Conservation (phyloP, 352 stramenopile species). For the Bremia lactucae region DNA sequence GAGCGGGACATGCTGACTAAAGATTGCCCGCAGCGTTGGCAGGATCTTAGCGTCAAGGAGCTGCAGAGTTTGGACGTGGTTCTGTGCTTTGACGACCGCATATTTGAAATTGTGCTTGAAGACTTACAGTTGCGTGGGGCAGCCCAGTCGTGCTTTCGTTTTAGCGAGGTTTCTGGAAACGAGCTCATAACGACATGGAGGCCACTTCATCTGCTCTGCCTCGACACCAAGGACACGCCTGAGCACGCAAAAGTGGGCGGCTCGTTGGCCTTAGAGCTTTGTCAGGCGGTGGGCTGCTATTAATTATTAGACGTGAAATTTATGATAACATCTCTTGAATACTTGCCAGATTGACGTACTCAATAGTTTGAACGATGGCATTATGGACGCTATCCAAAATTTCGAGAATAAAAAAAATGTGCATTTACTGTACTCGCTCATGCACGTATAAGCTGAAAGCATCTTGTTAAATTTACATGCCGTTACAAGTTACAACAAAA, state of each 20-base stretch:
- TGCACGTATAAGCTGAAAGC: constrained; percentile 38
- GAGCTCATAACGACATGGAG: constrained; percentile 38
- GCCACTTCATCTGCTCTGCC: constrained; percentile 73
- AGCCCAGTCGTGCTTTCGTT: neutral
- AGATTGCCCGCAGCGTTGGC: constrained; percentile 72
- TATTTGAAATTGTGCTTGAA: constrained; percentile 84
- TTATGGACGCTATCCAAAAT: constrained; percentile 40
- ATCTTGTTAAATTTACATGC: too few relatives aligned
- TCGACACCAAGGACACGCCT: constrained; percentile 83
- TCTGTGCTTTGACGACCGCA: constrained; percentile 86
- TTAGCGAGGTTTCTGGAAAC: constrained; percentile 8
- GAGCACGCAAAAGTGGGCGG: constrained; percentile 79
- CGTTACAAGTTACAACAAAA: constrained; percentile 29
- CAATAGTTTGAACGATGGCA: constrained; percentile 30
- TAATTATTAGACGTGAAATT: neutral
- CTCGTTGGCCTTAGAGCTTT: constrained; percentile 67
- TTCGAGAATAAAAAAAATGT: constrained; percentile 53
- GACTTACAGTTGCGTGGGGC: constrained; percentile 53
- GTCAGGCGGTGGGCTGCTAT: constrained; percentile 32
- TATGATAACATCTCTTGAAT: neutral
- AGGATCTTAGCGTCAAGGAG: constrained; percentile 67
- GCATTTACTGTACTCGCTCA: constrained; percentile 52
- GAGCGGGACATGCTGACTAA: constrained; percentile 85
- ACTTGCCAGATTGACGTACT: constrained; percentile 44
- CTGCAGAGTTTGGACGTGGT: constrained; percentile 73